Base-by-base conservation (phyloP, 2,329 filamentous ascomycete genomes). In the Piedraia hortae region DNA sequence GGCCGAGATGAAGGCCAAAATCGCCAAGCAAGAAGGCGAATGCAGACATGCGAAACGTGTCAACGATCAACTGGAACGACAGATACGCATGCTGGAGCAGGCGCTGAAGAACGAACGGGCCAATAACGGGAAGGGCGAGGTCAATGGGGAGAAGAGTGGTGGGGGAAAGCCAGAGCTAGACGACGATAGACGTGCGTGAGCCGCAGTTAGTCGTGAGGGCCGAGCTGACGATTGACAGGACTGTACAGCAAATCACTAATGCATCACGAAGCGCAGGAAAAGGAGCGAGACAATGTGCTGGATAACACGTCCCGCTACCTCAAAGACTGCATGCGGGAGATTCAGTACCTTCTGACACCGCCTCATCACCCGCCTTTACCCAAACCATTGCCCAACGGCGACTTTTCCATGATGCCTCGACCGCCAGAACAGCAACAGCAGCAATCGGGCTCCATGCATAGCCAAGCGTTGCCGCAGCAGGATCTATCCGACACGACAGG, bases 1-100 rank as follows among this genome's bases (percentile, higher is more conserved):
- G 42, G 85, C 89, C 38, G 85, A 97, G 52, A 93, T 97, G 85
- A 90, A 89, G 54, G 78, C 75, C 34, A 69, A 88, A 40, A 91
- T 97, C 50, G 82, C 82, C 22, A 72, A 74, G 38, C 62, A 93
- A 32, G 85, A 97, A 48, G 85, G 85, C 24, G 75, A 89, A 34
- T 63, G 70, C 14, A 61, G 80, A 31, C 75, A 82, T 33, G 70
- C 74, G 22, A 85, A 89, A 47, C 71, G 74, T 29, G 64, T 80
- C 26, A 80, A 89, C 37, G 78, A 80, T 46, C 75, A 78, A 15
- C 51, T 91, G 24, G 78, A 75, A 43, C 78, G 78, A 51, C 88
- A 91, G 41, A 72, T 93, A 27, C 58, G 66, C 24, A 75, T 93
- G 48, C 58, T 93, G 30, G 80, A 93, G 50, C 64, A 67, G 36